Conservation (phyloP, 148 eudicot genomes). For the Silene uniflora region DNA sequence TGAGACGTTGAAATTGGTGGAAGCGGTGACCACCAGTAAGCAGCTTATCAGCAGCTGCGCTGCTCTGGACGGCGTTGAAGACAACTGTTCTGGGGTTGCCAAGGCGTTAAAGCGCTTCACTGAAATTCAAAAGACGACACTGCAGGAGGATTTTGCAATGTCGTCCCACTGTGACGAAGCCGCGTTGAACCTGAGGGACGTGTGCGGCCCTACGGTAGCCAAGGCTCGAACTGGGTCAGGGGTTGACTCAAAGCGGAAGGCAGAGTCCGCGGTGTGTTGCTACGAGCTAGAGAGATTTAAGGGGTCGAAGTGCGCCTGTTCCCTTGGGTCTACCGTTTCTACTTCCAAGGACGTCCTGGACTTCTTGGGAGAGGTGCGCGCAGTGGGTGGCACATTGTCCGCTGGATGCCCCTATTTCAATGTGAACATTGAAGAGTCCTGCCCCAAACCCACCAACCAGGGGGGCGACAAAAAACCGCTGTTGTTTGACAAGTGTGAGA, state of each 20-base stretch:
- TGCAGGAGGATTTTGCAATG: not conserved
- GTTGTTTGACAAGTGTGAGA: conserved; percentile 1
- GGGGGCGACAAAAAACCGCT: not conserved
- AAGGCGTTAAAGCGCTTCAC: not conserved
- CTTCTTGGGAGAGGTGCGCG: not conserved
- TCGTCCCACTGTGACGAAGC: not conserved
- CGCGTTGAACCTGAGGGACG: not conserved
- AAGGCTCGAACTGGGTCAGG: not conserved
- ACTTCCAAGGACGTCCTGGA: not conserved
- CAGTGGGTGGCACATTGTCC: not conserved
- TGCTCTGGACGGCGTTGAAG: not conserved
- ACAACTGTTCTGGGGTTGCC: not conserved
- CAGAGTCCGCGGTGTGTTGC: not conserved
- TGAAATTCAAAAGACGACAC: not conserved
- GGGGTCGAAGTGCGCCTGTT: not conserved
- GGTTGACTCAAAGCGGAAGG: not conserved
- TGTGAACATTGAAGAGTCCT: not conserved
- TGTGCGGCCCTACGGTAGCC: not conserved
- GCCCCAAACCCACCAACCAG: not conserved
- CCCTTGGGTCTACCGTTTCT: not conserved
- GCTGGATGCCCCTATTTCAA: not conserved
- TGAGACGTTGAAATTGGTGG: not conserved
- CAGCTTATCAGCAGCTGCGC: not conserved
- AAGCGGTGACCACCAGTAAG: not conserved
- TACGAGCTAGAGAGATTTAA: not conserved